Evolutionary conservation across 2,329 filamentous ascomycete genomes (phyloP), one percentile per base, ranked within the genome.

Genomic region (Aureobasidium sp.): DNA sequence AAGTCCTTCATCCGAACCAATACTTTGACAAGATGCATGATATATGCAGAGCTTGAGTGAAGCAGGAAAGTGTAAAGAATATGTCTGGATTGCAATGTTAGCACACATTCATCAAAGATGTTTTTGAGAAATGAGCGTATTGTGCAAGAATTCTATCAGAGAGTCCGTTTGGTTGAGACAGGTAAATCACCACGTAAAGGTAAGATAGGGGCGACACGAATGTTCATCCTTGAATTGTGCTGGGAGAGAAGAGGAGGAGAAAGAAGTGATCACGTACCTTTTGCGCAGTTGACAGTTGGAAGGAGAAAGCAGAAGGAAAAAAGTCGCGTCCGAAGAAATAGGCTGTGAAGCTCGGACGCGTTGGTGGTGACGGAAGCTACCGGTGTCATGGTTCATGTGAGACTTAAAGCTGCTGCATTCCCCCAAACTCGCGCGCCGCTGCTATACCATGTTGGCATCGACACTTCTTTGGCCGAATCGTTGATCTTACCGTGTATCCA

Each of bases 161-260:
- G 73, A 73, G 81, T 83, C 80, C 79, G 79, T 83, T 84, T 83
- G 81, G 81, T 67, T 78, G 73, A 76, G 80, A 83, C 81, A 81
- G 79, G 81, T 82, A 79, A 78, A 77, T 84, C 81, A 83, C 80
- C 82, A 84, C 71, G 68, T 71, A 66, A 76, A 64, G 73, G 80
- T 83, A 76, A 77, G 82, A 83, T 84, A 84, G 82, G 82, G 82
- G 82, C 82, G 82, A 84, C 81, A 84, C 64, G 60, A 62, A 58
- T 75, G 76, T 79, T 84, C 82, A 84, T 84, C 81, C 51, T 62
- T 62, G 51, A 61, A 53, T 45, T 45, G 53, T 57, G 41, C 37
- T 45, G 53, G 21, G 41, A 13, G 41, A 36, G 27, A 42, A 36
- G 27, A 42, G 34, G 36, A 34, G n/a, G 30, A 48, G 34, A n/a